Percentiles rank a stretch among this genome's conserved stretches.
Evolutionary conservation across 2,329 filamentous ascomycete species (phyloP).

Genomic region (Huntiella decipiens): DNA sequence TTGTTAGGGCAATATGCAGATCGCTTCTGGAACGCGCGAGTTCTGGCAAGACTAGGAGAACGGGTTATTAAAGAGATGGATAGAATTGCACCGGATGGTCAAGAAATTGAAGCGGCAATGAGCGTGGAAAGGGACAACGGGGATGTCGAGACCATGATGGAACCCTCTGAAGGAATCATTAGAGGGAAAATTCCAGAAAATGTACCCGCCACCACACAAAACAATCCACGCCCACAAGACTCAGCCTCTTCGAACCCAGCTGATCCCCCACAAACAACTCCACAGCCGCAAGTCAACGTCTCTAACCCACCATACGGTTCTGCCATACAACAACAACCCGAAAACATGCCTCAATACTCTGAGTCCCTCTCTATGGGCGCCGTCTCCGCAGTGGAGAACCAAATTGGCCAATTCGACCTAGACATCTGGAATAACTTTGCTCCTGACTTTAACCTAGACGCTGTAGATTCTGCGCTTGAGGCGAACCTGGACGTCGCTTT

Average conservation of each 20-base stretch:
- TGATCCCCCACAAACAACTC: no score
- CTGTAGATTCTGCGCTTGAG: constrained; percentile 34
- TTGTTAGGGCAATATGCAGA: constrained; percentile 33
- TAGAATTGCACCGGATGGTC: constrained; percentile 29
- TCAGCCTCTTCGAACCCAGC: no score
- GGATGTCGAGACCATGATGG: no score
- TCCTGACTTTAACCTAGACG: constrained; percentile 32
- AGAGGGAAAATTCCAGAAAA: no score
- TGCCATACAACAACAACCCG: neutral
- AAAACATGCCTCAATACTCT: constrained; percentile 1
- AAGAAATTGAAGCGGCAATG: constrained; percentile 17
- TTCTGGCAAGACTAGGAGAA: constrained; percentile 35
- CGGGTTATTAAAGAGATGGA: constrained; percentile 37
- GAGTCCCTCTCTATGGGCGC: neutral
- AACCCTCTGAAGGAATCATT: no score
- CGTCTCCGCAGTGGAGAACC: neutral
- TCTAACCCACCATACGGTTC: no score
- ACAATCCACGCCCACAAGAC: no score
- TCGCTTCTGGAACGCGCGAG: constrained; percentile 37
- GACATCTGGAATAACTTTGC: constrained; percentile 22
- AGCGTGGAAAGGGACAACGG: neutral
- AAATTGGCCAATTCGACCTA: constrained; percentile 7
- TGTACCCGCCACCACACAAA: neutral
- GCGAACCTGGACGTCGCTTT: constrained; percentile 35
- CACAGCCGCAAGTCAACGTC: no score